Evolutionary conservation across 768 basidiomycete genomes (phyloP).

Genomic region (Lentinula sp.): DNA sequence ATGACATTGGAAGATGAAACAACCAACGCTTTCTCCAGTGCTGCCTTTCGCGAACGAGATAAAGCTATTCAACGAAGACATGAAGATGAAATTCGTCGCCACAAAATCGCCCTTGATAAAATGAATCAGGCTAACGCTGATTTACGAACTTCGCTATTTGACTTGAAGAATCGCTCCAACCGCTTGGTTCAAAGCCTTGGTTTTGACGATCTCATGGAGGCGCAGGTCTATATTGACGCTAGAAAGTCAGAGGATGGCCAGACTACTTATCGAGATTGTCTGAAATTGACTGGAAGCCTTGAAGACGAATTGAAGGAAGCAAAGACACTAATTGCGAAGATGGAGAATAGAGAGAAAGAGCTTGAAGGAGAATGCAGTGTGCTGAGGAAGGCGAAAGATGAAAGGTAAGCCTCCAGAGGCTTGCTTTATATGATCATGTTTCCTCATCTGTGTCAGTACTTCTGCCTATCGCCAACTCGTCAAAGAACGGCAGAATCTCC

Average conservation of each 20-base stretch:
- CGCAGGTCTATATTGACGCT: conserved; percentile 32
- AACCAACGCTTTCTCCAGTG: conserved; percentile 12
- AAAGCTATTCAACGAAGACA: conserved; percentile 27
- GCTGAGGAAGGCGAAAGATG: conserved; percentile 7
- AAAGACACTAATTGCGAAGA: conserved; percentile 15
- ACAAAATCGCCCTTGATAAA: conserved; percentile 25
- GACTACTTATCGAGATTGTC: conserved; percentile 26
- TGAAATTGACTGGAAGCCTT: conserved; percentile 26
- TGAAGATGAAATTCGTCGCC: conserved; percentile 21
- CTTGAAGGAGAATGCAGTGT: conserved; percentile 19
- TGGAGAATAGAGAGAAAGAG: conserved; percentile 15
- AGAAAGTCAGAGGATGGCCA: conserved; percentile 19
- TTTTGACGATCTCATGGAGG: conserved; percentile 35
- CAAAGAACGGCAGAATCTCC: background rate
- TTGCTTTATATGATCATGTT: background rate
- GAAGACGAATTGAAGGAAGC: conserved; percentile 19
- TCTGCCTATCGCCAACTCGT: background rate
- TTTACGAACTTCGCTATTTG: conserved; percentile 30
- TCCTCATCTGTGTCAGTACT: background rate
- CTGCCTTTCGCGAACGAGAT: conserved; percentile 28
- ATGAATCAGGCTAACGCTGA: conserved; percentile 28
- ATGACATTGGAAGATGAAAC: background rate
- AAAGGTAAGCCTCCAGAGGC: background rate
- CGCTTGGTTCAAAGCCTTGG: conserved; percentile 37
- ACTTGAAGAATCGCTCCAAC: conserved; percentile 26